Conservation (phyloP, 2,329 filamentous ascomycete species). For the Arthrobotrys entomopaga region DNA sequence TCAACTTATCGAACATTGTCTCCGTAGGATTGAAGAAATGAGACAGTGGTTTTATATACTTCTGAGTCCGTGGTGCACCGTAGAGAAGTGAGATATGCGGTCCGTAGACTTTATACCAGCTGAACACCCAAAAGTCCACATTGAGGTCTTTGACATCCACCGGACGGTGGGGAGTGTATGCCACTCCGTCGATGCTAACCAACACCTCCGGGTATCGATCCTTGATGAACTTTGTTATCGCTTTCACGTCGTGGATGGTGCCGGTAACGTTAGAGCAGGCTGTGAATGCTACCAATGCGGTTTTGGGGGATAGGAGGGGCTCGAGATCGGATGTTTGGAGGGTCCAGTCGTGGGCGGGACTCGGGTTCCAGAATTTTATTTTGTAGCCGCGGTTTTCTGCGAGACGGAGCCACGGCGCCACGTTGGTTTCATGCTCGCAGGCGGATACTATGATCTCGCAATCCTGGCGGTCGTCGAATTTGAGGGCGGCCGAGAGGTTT, state of each 20-base stretch:
- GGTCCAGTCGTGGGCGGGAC: conserved; percentile 60
- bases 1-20: conserved; percentile 72
- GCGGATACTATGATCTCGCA: conserved; percentile 72
- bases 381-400: conserved; percentile 70
- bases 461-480: conserved; percentile 70
- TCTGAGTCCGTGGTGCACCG: conserved; percentile 67
- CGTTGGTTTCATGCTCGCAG: conserved; percentile 81
- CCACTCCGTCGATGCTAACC: conserved; percentile 79
- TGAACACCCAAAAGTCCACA: conserved; percentile 81
- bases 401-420: conserved; percentile 77
- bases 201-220: conserved; percentile 67
- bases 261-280: conserved; percentile 80
- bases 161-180: conserved; percentile 77
- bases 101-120: conserved; percentile 85
- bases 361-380: conserved; percentile 76
- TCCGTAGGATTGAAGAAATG: conserved; percentile 59
- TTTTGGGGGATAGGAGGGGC: conserved; percentile 71
- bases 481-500: conserved; percentile 71
- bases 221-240: conserved; percentile 69
- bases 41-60: conserved; percentile 67
- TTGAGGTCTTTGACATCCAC: conserved; percentile 75
- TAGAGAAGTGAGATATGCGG: conserved; percentile 79
- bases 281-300: conserved; percentile 76
- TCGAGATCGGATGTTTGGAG: conserved; percentile 62
- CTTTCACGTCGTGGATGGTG: conserved; percentile 72